Conservation (phyloP, 257 asterid genomes). For the Capsicum pubescens region DNA sequence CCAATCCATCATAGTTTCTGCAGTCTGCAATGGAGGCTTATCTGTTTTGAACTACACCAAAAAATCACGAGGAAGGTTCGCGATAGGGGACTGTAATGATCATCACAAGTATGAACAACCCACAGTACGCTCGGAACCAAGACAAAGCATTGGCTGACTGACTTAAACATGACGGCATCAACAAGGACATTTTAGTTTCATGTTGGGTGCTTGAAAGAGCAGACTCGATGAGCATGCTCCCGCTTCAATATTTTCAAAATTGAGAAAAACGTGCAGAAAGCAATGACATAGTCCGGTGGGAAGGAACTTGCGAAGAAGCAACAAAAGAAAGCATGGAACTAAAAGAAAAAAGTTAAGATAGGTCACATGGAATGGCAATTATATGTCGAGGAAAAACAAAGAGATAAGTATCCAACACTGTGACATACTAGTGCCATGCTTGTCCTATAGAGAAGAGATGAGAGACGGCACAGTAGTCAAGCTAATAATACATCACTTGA, state of each 20-base stretch:
- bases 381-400: not conserved
- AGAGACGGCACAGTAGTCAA: not conserved
- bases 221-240: not conserved
- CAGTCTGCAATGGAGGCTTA: not conserved
- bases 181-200: not conserved
- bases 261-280: not conserved
- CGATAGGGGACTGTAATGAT: not conserved
- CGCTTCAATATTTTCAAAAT: not conserved
- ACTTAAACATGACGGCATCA: not conserved
- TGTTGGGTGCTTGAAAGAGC: not conserved
- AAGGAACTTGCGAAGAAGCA: not conserved
- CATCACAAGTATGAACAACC: not conserved
- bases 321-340: not conserved
- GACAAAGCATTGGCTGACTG: not conserved
- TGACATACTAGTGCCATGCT: not conserved
- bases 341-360: not conserved
- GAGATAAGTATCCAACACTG: not conserved
- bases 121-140: not conserved
- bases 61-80: not conserved
- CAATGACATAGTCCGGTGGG: not conserved
- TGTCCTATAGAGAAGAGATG: not conserved
- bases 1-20: conserved; percentile 1
- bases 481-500: not conserved
- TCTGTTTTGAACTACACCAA: not conserved
- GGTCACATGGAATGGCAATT: not conserved